Evolutionary conservation across 768 basidiomycete species (phyloP), one percentile per base, ranked within the genome.

Genomic region (Coprinopsis sp.): DNA sequence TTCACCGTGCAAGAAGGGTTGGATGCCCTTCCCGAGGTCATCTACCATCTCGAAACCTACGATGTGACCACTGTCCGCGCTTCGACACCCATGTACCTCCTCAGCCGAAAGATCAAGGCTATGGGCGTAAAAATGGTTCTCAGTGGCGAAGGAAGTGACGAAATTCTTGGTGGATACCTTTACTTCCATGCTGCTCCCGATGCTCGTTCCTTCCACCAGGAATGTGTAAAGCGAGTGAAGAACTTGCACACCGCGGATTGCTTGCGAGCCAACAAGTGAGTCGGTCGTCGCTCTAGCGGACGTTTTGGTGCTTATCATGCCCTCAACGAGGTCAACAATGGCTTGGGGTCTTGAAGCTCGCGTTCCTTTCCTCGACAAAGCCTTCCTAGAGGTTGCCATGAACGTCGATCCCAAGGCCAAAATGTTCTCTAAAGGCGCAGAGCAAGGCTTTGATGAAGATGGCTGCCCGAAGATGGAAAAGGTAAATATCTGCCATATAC

Each of bases 71-170:
- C 96, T 30, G 91, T 97, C 39, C 86, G 96, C 38, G 96, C 96
- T 7, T 91, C 88, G 58, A 97, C 94, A 3, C 96, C 96, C 2
- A 99, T 99, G 96, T 98, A 98, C 67, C 82, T 99, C 23, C 81
- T 99, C 50, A 91, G 88, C 62, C 79, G 96, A 39, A 98, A 99
- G 71, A 94, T 99, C 72, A 99, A 98, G 71, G 95, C 96, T 3
- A 97, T 92, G 90, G 96, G 96, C 48, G 96, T 99, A 44, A 99
- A 99, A 72, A 99, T 99, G 96, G 96, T 99, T 13, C 76, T 98
- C 28, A 91, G 87, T 53, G 96, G 96, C 14, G 96, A 99, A 67
- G 96, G 96, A 30, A 91, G 89, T 52, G 96, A 99, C 57, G 96
- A 99, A 67, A 92, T 98, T 51, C 80, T 97, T 29, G 95, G 95